Conservation (phyloP, 2,329 filamentous ascomycete genomes). For the Torrubiellomyces zombiae region DNA sequence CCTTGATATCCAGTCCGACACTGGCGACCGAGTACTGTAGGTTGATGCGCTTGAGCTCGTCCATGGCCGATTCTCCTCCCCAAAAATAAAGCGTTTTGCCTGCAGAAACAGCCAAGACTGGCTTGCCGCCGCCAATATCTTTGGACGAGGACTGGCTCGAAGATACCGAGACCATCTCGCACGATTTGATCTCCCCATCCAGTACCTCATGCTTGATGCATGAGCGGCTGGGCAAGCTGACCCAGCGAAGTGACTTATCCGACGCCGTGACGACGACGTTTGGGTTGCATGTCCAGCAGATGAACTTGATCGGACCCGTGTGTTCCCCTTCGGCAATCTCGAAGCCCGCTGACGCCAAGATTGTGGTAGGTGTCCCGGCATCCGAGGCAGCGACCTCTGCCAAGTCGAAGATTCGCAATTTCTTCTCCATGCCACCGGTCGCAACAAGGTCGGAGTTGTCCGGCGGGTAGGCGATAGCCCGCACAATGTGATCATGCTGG, state of each 20-base stretch:
- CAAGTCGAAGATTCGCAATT: constrained; percentile 83
- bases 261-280: constrained; percentile 83
- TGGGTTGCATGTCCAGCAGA: constrained; percentile 81
- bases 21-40: constrained; percentile 78
- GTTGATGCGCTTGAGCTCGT: constrained; percentile 60
- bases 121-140: constrained; percentile 49
- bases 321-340: constrained; percentile 81
- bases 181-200: constrained; percentile 76
- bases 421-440: constrained; percentile 92
- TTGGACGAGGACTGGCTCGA: constrained; percentile 38
- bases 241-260: constrained; percentile 88
- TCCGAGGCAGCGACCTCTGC: constrained; percentile 34
- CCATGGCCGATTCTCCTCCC: constrained; percentile 54
- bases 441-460: constrained; percentile 72
- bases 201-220: constrained; percentile 63
- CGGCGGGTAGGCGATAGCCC: constrained; percentile 76
- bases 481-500: constrained; percentile 88
- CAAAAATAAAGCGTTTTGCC: constrained; percentile 91
- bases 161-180: constrained; percentile 65
- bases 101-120: constrained; percentile 77
- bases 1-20: constrained; percentile 69
- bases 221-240: constrained; percentile 63
- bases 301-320: constrained; percentile 80
- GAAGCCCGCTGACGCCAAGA: constrained; percentile 49
- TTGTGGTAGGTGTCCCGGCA: constrained; percentile 24